Conservation (phyloP, 306 rosid genomes). For the Medicago truncatula region MtrunA17r5.0-ANR NC_053048.1:7883501-7884000, state of each 20-base stretch:
- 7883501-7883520: neutral
- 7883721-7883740: neutral
- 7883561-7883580: neutral
- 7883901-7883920: no score
- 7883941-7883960: no score
- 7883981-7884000: neutral
- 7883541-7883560: conserved; percentile 17
- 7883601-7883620: no score
- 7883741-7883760: no score
- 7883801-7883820: no score
- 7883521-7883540: neutral
- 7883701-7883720: neutral
- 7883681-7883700: neutral
- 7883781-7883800: no score
- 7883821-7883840: neutral
- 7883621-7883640: neutral
- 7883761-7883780: neutral
- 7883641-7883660: neutral
- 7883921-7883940: no score
- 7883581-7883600: no score
- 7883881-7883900: no score
- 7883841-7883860: neutral
- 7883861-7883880: no score
- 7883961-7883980: neutral
- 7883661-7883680: neutral